Evolutionary conservation across 139 green algal genomes (phyloP), one percentile per base, ranked within the genome.

Genomic region (Raphidocelis subcapitata): DNA sequence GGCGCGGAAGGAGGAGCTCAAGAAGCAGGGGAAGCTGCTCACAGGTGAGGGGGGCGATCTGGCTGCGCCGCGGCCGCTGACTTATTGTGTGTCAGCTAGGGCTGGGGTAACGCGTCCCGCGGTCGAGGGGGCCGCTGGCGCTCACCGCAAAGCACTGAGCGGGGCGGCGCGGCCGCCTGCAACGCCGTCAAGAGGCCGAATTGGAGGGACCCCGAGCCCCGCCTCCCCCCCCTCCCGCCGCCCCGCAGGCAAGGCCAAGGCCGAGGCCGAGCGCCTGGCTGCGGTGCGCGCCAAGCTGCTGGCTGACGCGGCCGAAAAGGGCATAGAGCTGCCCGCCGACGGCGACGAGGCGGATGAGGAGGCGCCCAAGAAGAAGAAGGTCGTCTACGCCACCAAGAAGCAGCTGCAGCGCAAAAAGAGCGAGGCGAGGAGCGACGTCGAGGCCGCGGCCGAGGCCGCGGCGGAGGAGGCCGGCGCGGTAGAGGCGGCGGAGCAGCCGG

Each of bases 201-300:
- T n/a, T n/a, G n/a, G n/a, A n/a, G n/a, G n/a, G 29, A 18, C 29
- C 3, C 14, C 24, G 26, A 36, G 56, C 56, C 16, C 18, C 21
- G 12, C 56, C 3, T 35, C 3, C 10, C 24, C 12, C 24, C 32
- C 16, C 4, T 24, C 33, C 24, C 36, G 32, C 36, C n/a, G 18
- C 3, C 29, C 3, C 33, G 28, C 67, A 76, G 91, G 87, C 75
- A 97, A 97, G 81, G 87, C 90, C 73, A 98, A 98, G 89, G 89
- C 89, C 57, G 94, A 98, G 82, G 89, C 90, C 24, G 87, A 94
- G 79, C 84, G 92, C 23, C 77, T 97, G 72, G 92, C 89, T 0
- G 87, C 86, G 28, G 84, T 95, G 33, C 77, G 93, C 8, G 90
- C 93, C 61, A 91, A 97, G 86, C 79, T 98, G 56, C 84, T 98